Evolutionary conservation across 306 rosid genomes (phyloP).

Genomic region (Cucumis melo): DNA sequence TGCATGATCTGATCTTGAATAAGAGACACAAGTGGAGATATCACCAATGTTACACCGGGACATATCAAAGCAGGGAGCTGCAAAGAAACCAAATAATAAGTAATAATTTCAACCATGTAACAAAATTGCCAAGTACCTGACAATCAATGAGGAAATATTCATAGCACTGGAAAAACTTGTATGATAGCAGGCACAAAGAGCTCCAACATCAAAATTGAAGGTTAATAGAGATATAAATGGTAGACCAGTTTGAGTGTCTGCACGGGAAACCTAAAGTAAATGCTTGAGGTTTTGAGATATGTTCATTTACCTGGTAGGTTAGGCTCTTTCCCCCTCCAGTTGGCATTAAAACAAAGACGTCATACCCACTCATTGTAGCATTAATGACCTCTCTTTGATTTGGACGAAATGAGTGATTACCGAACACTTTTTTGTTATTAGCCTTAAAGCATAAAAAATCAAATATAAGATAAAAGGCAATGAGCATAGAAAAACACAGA

Average conservation of each 20-base stretch:
- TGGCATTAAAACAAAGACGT: slow-evolving; percentile 97
- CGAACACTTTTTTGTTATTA: slow-evolving; percentile 84
- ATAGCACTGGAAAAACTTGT: not conserved
- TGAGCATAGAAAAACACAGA: slow-evolving; percentile 12
- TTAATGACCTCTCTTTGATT: slow-evolving; percentile 96
- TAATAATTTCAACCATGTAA: slow-evolving; percentile 9
- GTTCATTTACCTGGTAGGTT: slow-evolving; percentile 78
- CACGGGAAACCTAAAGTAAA: slow-evolving; percentile 5
- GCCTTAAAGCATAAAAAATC: slow-evolving; percentile 33
- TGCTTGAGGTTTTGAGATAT: slow-evolving; percentile 8
- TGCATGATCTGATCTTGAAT: slow-evolving; percentile 99
- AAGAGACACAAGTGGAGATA: slow-evolving; percentile 96
- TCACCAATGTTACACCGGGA: slow-evolving; percentile 80
- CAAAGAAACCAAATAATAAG: slow-evolving; percentile 23
- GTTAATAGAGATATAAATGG: not conserved
- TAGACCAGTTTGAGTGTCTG: not conserved
- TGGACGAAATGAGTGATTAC: slow-evolving; percentile 97
- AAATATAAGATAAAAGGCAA: slow-evolving; percentile 10
- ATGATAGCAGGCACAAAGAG: not conserved
- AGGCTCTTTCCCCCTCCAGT: slow-evolving; percentile 99
- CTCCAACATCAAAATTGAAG: not conserved
- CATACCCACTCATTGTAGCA: slow-evolving; percentile 92
- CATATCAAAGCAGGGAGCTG: slow-evolving; percentile 95
- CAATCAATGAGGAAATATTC: not conserved
- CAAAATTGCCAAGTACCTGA: not conserved